Base-by-base conservation (phyloP, 2,329 filamentous ascomycete genomes). In the Pezicula carpinea region DNA sequence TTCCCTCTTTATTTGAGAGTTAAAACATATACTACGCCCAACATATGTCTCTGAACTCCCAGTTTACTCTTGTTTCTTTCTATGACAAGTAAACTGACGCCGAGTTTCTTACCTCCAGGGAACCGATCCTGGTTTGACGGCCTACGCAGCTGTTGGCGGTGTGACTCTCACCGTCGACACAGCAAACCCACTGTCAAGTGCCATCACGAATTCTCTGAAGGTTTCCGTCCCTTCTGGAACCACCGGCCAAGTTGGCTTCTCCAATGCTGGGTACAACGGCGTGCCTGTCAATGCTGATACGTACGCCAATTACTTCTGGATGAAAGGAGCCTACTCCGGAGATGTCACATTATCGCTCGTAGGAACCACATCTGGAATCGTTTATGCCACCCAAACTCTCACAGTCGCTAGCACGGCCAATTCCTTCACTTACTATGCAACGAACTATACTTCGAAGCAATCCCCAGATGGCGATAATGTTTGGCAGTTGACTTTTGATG, bases 401-500 rank as follows among this genome's bases (percentile, higher is more conserved):
- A 45, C 43, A 4, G 40, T 50, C 4, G 40, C 42, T 23, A 52
- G 49, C 31, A 32, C 22, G 4, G 22, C 43, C 14, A 33, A n/a
- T 15, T n/a, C 32, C 11, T 50, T 44, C 22, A 50, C 47, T 1
- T 54, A 52, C 15, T 43, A 48, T 19, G 43, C 47, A 18, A 53
- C 49, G 6, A 41, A 42, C 17, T 36, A 40, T 19, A 19, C 38
- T 11, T 34, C 33, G 11, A 41, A 40, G 11, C 42, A 49, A 32
- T 43, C 46, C 17, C 42, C 45, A 17, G 52, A 54, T 44, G 43
- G 67, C 46, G 78, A 79, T 55, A 80, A 80, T 57, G 74, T 75
- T 0, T 78, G 80, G 53, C 67, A 69, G 0, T 64, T 81, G 10
- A 73, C 71, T 0, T 80, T 79, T 53, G 70, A 81, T 46, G 63